phyloP scores from a whole-genome alignment of 2,329 filamentous ascomycete species.

The Neofusicoccum kwambonambiense region DNA sequence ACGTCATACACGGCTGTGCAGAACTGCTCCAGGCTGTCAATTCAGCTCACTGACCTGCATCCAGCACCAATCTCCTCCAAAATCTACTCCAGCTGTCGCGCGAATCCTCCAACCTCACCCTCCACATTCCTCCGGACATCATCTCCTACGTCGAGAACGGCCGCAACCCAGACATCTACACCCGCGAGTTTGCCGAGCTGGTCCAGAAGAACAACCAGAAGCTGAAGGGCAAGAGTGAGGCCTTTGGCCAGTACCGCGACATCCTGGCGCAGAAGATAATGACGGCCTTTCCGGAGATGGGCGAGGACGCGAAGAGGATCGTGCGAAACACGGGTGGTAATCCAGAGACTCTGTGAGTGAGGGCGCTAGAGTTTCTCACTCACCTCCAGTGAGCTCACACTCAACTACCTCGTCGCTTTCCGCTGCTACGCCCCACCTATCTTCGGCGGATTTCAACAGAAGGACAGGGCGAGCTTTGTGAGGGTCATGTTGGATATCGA shows the following conservation, averaged over 20 bases:
- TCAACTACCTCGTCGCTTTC: background rate
- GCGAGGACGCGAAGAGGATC: constrained; percentile 52
- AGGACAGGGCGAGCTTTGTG: background rate
- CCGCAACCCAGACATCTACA: constrained; percentile 67
- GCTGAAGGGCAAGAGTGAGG: constrained; percentile 60
- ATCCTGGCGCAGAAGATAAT: constrained; percentile 59
- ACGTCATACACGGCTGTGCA: constrained; percentile 12
- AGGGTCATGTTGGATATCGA: background rate
- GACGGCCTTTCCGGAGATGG: constrained; percentile 57
- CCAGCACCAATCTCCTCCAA: constrained; percentile 42
- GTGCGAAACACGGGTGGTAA: constrained; percentile 46
- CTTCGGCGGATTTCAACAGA: too few species aligned
- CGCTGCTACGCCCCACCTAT: background rate
- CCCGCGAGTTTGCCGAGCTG: constrained; percentile 63
- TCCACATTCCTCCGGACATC: constrained; percentile 60
- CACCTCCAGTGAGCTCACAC: background rate
- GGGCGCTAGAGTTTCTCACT: background rate
- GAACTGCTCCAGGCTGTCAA: background rate
- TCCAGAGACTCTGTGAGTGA: background rate
- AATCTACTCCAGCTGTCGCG: constrained; percentile 54
- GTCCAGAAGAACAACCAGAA: constrained; percentile 63
- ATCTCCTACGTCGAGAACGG: constrained; percentile 62
- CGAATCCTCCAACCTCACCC: constrained; percentile 48
- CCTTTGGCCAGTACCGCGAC: constrained; percentile 59
- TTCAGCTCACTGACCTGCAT: background rate